Conservation (phyloP, 148 eudicot genomes). For the Cornus florida region DNA sequence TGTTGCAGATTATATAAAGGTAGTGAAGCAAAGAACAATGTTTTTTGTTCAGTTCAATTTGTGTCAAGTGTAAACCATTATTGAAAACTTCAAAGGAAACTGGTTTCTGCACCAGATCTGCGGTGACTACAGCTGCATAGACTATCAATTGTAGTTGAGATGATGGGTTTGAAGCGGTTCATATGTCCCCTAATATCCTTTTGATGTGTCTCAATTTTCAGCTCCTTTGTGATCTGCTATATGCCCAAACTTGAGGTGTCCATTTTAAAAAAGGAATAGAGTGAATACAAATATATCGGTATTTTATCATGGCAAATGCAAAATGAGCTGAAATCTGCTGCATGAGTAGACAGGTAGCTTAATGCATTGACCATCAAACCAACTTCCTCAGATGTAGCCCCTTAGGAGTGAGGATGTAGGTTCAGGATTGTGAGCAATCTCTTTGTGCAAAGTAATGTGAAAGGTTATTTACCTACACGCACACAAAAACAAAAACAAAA, state of each 20-base stretch:
- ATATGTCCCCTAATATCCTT: neutral
- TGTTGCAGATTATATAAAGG: constrained; percentile 75
- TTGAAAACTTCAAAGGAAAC: neutral
- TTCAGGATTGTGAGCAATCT: too few relatives aligned
- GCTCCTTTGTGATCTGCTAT: neutral
- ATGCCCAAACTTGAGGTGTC: neutral
- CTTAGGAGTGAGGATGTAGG: too few relatives aligned
- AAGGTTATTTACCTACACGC: too few relatives aligned
- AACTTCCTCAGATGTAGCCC: neutral
- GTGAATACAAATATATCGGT: neutral
- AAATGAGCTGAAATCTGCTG: neutral
- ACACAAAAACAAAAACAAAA: too few relatives aligned
- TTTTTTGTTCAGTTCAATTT: neutral
- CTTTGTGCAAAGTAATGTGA: too few relatives aligned
- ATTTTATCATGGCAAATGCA: neutral
- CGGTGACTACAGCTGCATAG: neutral
- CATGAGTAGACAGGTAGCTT: neutral
- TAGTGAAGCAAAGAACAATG: constrained; percentile 8
- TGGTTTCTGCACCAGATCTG: neutral
- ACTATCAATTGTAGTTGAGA: neutral
- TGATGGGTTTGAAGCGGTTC: neutral
- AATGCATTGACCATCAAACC: neutral
- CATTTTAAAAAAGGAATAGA: neutral
- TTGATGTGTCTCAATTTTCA: too few relatives aligned
- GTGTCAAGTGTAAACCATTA: neutral